Base-by-base conservation (phyloP, 2,329 filamentous ascomycete genomes). In the Scleromitrula shiraiana region DNA sequence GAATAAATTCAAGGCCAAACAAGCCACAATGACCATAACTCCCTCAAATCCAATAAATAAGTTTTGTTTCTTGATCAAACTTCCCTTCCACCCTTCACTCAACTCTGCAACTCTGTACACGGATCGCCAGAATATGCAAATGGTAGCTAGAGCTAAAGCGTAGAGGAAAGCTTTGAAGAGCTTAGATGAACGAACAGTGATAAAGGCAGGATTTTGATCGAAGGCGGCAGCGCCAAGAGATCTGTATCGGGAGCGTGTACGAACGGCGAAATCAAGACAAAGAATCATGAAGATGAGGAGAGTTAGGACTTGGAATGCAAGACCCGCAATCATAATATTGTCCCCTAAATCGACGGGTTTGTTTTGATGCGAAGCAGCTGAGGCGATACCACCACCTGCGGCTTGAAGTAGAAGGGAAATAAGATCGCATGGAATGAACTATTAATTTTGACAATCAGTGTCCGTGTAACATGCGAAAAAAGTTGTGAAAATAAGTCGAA, bases 341-440 rank as follows among this genome's bases (percentile, higher is more conserved):
- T 75, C 71, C n/a, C 78, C 81, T 0, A 59, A 55, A 1, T 65
- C 53, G 12, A 66, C 55, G 14, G 60, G 60, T 5, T 65, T 46
- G 37, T 67, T 54, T 44, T 68, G 60, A 41, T 68, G 65, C 7
- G 62, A 62, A 1, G 73, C 73, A 0, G 71, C 70, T 0, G 78
- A 75, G 1, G 80, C 75, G 45, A 82, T 59, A 23, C 68, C 77
- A n/a, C 78, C 80, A 36, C 80, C 81, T 0, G 70, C 67, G 4
- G 74, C 75, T 59, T 85, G 81, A 0, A 84, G 70, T 30, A 80
- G 55, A 2, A 85, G 70, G 2, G 78, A 78, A 48, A 80, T 49
- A 27, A 83, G 56, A 62, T 85, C 81, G 65, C 76, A 82, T 41
- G 76, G 70, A 56, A 84, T 76, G 66, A 85, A 84, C 71, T 73